Base-by-base conservation (phyloP, 768 basidiomycete species). In the Pisolithus microcarpus region DNA sequence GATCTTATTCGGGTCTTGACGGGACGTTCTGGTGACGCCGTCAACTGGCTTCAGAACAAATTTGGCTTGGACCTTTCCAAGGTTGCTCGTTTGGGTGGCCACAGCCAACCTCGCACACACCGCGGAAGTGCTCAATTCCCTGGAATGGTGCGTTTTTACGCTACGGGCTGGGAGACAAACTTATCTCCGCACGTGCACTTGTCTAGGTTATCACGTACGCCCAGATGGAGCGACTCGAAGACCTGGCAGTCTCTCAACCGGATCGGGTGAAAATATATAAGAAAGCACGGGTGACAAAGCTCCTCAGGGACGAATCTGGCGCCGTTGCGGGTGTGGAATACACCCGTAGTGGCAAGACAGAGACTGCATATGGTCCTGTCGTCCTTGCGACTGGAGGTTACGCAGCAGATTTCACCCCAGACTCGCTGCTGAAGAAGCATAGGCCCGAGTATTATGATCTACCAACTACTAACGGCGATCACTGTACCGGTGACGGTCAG, bases 321-420 rank as follows among this genome's bases (percentile, higher is more conserved):
- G 72, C 78, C n/a, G 82, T 97, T 53, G 65, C 78, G 54, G 95
- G 95, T 58, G 90, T 84, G 57, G 91, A 97, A 65, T 99, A 93
- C 72, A 60, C 74, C 43, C 80, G 81, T 63, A 75, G 75, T 50
- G 90, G 90, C 54, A 84, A 92, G 75, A 82, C 78, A 16, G 78
- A 85, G 65, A 78, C 77, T 39, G 91, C 81, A 16, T 77, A 88
- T 63, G 95, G 95, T 21, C 88, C 94, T 19, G 95, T 99, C 62
- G 80, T 99, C 59, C 84, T 99, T 50, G 93, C 95, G 9, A 97
- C 95, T 21, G 92, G 93, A 54, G 95, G 95, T 43, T 98, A 98
- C 68, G 95, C 95, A 48, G 95, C 95, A 54, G 95, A 98, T 70
- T 98, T 98, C 68, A 87, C 91, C 10, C 69, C 81, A 43, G 80